Percentiles rank a stretch among this genome's conserved stretches.
Conservation (phyloP, 306 rosid species). For the Astragalus glycyphyllos region DNA sequence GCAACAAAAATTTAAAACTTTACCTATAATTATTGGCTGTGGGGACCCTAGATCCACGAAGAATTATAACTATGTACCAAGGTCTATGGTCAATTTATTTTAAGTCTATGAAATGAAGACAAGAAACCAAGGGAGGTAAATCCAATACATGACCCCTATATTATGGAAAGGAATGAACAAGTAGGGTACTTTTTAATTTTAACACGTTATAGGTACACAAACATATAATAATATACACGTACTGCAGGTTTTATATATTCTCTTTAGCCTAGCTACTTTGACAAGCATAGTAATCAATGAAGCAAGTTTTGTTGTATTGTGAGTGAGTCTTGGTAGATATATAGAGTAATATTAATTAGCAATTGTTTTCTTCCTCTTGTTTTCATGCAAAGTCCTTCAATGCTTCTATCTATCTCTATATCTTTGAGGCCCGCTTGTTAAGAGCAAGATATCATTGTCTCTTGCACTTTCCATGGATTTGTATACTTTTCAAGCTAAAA, state of each 20-base stretch:
- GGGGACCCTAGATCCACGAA: too few species aligned
- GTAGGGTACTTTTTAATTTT: neutral
- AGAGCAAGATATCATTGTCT: conserved; percentile 42
- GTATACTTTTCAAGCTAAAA: conserved; percentile 40
- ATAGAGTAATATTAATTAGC: neutral
- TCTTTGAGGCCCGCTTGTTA: conserved; percentile 10
- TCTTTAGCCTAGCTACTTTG: neutral
- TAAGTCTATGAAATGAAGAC: conserved; percentile 20
- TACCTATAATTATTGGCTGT: too few species aligned
- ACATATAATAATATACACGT: conserved; percentile 22
- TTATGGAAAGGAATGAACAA: conserved; percentile 38
- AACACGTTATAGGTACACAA: conserved; percentile 1
- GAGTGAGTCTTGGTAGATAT: neutral
- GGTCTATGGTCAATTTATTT: too few species aligned
- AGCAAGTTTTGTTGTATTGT: conserved; percentile 19
- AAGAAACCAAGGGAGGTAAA: neutral
- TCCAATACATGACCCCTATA: conserved; percentile 16
- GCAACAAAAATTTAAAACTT: too few species aligned
- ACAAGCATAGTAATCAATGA: neutral
- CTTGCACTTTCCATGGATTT: conserved; percentile 27
- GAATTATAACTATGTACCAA: too few species aligned
- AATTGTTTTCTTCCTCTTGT: conserved; percentile 40
- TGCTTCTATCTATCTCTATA: conserved; percentile 4
- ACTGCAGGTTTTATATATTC: conserved; percentile 33
- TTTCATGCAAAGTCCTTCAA: conserved; percentile 36